Evolutionary conservation across 2,329 filamentous ascomycete species (phyloP), one percentile per base, ranked within the genome.

Genomic region (Lojkania enalia): DNA sequence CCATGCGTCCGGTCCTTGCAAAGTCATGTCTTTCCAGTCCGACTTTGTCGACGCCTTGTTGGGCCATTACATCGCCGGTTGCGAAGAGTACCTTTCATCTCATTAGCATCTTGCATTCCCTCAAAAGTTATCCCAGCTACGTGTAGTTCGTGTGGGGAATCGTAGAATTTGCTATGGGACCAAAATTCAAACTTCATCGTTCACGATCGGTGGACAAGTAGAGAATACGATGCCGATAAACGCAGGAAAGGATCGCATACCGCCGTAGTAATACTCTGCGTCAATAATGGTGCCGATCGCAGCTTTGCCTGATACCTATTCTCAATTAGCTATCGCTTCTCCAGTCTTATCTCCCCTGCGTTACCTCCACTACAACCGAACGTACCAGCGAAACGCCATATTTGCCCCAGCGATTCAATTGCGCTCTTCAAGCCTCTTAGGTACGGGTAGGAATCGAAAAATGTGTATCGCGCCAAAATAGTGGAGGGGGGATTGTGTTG

Each of bases 261-360:
- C 37, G 89, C 87, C 29, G 92, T 96, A 44, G 90, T 95, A 60
- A 96, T 75, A 67, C 86, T 88, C 77, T 96, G 90, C 9, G 92
- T 97, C 63, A 96, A 82, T 59, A 97, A 77, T 48, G 92, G 92
- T 65, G 88, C 83, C 62, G 84, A 81, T 59, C 87, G 85, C 67
- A 96, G 79, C 71, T 83, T 87, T 65, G 83, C 78, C 74, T 95
- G 90, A 76, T 97, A 97, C 90, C 91, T 84, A 35, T 48, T n/a
- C 25, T 12, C 3, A 20, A 15, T 18, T 20, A 32, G 23, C 23
- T 9, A 37, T 42, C 35, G n/a, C 41, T 46, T 41, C 46, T 47
- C 51, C 45, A n/a, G 7, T 27, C 23, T 20, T 13, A 46, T 46
- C 48, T 46, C 25, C n/a, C 7, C 21, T 25, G 57, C 54, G 43